phyloP scores from a whole-genome alignment of 164 flowering plant genomes.

The Chimonanthus praecox region DNA sequence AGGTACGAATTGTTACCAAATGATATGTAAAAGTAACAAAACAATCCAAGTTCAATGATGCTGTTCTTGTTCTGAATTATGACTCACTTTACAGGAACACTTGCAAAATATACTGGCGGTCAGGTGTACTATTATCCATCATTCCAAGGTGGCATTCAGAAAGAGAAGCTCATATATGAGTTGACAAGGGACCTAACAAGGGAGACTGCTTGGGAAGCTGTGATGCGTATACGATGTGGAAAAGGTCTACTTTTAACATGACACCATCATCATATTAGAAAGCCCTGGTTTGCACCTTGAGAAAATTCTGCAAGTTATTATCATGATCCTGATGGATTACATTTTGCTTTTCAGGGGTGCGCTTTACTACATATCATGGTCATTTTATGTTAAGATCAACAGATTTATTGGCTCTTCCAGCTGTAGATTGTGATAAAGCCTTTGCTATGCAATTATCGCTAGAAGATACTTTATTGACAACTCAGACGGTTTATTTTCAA shows the following conservation, averaged over 20 bases:
- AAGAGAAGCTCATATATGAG: constrained; percentile 76
- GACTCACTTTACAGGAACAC: constrained; percentile 47
- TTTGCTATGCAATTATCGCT: constrained; percentile 84
- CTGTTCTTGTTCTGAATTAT: not conserved
- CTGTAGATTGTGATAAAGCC: constrained; percentile 99
- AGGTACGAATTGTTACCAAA: constrained; percentile 37
- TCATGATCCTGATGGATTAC: constrained; percentile 1
- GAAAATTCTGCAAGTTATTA: not conserved
- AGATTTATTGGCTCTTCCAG: constrained; percentile 89
- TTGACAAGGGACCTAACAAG: constrained; percentile 84
- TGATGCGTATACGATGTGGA: constrained; percentile 97
- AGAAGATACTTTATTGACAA: constrained; percentile 83
- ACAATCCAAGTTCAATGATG: not conserved
- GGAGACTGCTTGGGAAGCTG: constrained; percentile 99
- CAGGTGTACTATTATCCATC: constrained; percentile 84
- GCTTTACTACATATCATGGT: constrained; percentile 89
- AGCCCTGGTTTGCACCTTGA: not conserved
- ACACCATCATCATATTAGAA: not conserved
- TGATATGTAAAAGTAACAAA: not conserved
- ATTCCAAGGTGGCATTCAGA: constrained; percentile 55
- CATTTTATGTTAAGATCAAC: constrained; percentile 94
- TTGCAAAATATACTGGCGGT: constrained; percentile 97
- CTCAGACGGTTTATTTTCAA: constrained; percentile 87
- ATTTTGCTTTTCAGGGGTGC: constrained; percentile 57
- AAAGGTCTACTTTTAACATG: constrained; percentile 51